Evolutionary conservation across 2,329 filamentous ascomycete genomes (phyloP), one percentile per base, ranked within the genome.

Genomic region (Calonectria hawksworthii): DNA sequence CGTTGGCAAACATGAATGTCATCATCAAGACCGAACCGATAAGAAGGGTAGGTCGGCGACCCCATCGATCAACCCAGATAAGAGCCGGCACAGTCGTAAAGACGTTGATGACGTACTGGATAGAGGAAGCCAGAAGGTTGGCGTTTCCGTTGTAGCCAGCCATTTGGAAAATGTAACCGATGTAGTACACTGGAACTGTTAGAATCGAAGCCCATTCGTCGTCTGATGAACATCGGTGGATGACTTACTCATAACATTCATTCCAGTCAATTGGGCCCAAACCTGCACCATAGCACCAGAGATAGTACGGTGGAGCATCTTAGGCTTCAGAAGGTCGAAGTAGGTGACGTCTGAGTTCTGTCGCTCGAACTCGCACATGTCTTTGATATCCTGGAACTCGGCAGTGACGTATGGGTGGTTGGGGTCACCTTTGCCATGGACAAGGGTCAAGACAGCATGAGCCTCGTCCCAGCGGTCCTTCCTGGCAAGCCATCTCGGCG

Each of bases 61-160:
- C 95, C 92, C 93, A 95, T 70, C 89, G 88, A 79, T 97, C 94
- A 79, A 96, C 90, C 86, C 88, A 96, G 72, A 96, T 85, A 30
- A 96, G 89, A 1, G 94, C 94, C 0, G 94, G 93, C 4, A 96
- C 83, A 0, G 95, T 96, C 92, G 95, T 94, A 68, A 93, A 74
- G 1, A 96, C 94, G 83, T 96, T 96, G 87, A 96, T 95, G 79
- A 96, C 89, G 76, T 92, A 92, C 78, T 90, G 88, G 23, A 92
- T 89, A 6, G 88, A 89, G 0, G 90, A 90, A 1, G 89, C 90
- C 61, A 90, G 86, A 13, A 92, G 83, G 47, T 89, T 89, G 75
- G 89, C 84, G 72, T 91, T 89, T 13, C 85, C 84, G 14, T 65
- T 73, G 69, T 86, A 86, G 0, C 85, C 85, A 0, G 85, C 85